These are phyloP conservation scores for Globisporangium solare DNA, from an alignment of 352 stramenopile species.

Conservation along the genomic window DNA sequence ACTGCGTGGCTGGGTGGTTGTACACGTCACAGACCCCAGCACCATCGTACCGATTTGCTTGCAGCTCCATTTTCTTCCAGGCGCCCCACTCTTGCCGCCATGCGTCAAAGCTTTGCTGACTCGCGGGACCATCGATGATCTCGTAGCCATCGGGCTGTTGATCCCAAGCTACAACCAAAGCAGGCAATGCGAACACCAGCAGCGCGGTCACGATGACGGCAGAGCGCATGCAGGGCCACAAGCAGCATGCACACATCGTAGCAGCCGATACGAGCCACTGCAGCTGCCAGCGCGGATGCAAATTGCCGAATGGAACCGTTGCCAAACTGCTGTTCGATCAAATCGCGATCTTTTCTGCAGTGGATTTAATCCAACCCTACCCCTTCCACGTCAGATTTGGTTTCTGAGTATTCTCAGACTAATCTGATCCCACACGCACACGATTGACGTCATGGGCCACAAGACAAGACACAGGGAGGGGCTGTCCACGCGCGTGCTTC, in stretches of 20 bases:
- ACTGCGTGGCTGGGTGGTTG: conserved; percentile 52
- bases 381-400: conserved; percentile 9
- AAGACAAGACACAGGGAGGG: no score
- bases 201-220: conserved; percentile 7
- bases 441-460: no score
- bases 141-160: conserved; percentile 75
- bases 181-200: conserved; percentile 4
- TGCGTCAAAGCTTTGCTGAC: conserved; percentile 23
- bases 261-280: background rate
- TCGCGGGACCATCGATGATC: conserved; percentile 58
- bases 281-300: background rate
- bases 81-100: conserved; percentile 56
- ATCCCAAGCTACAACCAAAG: conserved; percentile 43
- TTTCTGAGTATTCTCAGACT: background rate
- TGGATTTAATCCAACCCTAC: no score
- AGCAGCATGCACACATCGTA: background rate
- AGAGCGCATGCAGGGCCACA: background rate
- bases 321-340: background rate
- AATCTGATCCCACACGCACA: no score
- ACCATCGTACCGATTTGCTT: conserved; percentile 56
- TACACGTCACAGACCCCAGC: conserved; percentile 61
- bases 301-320: background rate
- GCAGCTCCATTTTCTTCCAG: conserved; percentile 75
- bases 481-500: no score
- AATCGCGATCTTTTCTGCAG: background rate